A percentile compares a stretch with the other conserved stretches of the same genome.
Evolutionary conservation across 2,329 filamentous ascomycete species (phyloP).

Genomic region (Endocalyx cinctus): DNA sequence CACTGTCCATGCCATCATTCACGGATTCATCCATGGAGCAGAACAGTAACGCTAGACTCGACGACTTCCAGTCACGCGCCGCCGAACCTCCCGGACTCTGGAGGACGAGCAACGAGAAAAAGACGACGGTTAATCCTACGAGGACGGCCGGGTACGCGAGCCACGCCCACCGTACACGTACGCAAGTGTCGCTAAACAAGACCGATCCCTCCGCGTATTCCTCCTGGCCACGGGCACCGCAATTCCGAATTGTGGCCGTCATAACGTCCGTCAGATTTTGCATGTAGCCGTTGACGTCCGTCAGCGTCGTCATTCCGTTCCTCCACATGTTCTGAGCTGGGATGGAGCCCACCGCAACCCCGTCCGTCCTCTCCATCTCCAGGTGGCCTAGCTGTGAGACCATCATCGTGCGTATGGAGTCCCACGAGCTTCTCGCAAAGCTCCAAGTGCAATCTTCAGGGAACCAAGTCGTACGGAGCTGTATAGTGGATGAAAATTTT

Average conservation of each 20-base stretch:
- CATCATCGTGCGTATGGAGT: slow-evolving; percentile 1
- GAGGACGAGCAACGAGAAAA: slow-evolving; percentile 1
- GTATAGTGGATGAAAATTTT: too few species aligned
- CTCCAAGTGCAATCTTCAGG: slow-evolving; percentile 2
- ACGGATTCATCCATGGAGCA: slow-evolving; percentile 4
- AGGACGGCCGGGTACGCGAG: slow-evolving; percentile 6
- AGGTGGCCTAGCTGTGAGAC: background rate
- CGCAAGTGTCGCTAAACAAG: slow-evolving; percentile 1
- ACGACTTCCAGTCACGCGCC: slow-evolving; percentile 6
- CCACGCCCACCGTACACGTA: slow-evolving; percentile 5
- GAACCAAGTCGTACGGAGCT: slow-evolving; percentile 1
- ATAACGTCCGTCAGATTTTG: slow-evolving; percentile 4
- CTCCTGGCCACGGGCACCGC: background rate
- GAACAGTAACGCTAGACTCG: slow-evolving; percentile 2
- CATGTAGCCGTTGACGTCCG: background rate
- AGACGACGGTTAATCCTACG: slow-evolving; percentile 1
- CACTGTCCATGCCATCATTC: too few species aligned
- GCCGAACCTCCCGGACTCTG: background rate
- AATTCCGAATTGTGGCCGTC: slow-evolving; percentile 7
- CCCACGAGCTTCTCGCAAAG: background rate
- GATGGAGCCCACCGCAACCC: slow-evolving; percentile 1
- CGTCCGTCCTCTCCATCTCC: slow-evolving; percentile 2
- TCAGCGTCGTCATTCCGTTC: slow-evolving; percentile 2
- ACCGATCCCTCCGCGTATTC: slow-evolving; percentile 5
- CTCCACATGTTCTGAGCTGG: slow-evolving; percentile 6